Conservation (phyloP, 805 yeast genomes). For the Saccharomycopsis oosterbeekiorum region DNA sequence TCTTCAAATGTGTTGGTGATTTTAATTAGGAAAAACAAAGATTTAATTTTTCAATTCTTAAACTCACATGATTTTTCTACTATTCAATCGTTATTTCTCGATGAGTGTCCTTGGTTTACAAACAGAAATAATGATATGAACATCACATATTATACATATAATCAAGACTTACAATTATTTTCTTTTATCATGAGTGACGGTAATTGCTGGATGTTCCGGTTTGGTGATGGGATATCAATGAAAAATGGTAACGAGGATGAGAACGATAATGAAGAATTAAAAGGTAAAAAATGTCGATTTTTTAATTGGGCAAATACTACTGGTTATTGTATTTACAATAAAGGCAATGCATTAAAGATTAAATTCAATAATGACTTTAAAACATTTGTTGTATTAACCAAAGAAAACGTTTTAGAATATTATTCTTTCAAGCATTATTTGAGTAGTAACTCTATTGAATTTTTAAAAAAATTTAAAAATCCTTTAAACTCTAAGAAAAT, state of each 20-base stretch:
- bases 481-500: constrained; percentile 14
- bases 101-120: constrained; percentile 15
- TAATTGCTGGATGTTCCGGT: constrained; percentile 17
- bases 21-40: not conserved
- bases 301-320: constrained; percentile 1
- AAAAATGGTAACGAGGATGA: not conserved
- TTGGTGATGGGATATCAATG: not conserved
- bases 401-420: constrained; percentile 9
- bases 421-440: constrained; percentile 8
- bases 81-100: constrained; percentile 9
- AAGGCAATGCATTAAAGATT: constrained; percentile 9
- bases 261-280: not conserved
- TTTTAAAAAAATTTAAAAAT: constrained; percentile 15
- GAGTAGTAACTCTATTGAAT: not conserved
- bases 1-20: not conserved
- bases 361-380: constrained; percentile 14
- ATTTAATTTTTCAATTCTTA: not conserved
- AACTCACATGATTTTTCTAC: not conserved
- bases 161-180: constrained; percentile 6
- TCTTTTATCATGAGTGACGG: constrained; percentile 14
- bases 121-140: not conserved
- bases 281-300: not conserved
- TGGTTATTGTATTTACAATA: constrained; percentile 14
- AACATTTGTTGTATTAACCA: constrained; percentile 9
- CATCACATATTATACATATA: constrained; percentile 4